A percentile compares a stretch with the other conserved stretches of the same genome.
Conservation (phyloP, 1,284 basidiomycete species). For the Neonothopanus nambi region DNA sequence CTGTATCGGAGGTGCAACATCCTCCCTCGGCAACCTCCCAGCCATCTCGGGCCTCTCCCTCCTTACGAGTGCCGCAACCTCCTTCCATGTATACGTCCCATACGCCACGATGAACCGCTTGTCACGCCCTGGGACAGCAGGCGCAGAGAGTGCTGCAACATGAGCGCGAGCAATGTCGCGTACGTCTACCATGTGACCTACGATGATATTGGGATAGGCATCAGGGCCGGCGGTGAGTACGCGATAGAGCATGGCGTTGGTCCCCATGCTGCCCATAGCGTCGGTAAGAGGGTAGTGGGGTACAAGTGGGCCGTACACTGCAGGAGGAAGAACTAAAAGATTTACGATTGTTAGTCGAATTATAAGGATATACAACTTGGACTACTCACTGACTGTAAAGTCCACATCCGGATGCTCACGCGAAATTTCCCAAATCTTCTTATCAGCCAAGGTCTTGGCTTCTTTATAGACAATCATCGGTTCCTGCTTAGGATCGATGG, state of each 20-base stretch:
- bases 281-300: slow-evolving; percentile 4
- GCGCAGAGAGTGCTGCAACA: slow-evolving; percentile 4
- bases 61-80: slow-evolving; percentile 3
- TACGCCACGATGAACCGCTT: slow-evolving; percentile 12
- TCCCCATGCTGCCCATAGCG: slow-evolving; percentile 1
- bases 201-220: background rate
- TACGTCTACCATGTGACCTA: slow-evolving; percentile 12
- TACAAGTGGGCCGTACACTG: slow-evolving; percentile 11
- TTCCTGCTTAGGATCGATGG: slow-evolving; percentile 16
- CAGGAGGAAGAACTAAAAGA: slow-evolving; percentile 12
- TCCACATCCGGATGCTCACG: slow-evolving; percentile 26
- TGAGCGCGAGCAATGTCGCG: slow-evolving; percentile 14
- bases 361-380: too few species aligned
- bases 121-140: slow-evolving; percentile 1
- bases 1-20: background rate
- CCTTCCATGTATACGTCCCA: slow-evolving; percentile 2
- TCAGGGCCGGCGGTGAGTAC: slow-evolving; percentile 7
- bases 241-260: slow-evolving; percentile 2
- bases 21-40: slow-evolving; percentile 7
- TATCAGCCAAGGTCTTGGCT: slow-evolving; percentile 28
- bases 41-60: slow-evolving; percentile 11
- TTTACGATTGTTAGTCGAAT: background rate
- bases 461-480: slow-evolving; percentile 23
- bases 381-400: slow-evolving; percentile 25
- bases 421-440: slow-evolving; percentile 30